Base-by-base conservation (phyloP, 805 yeast genomes). In the Suhomyces prunicola region DNA sequence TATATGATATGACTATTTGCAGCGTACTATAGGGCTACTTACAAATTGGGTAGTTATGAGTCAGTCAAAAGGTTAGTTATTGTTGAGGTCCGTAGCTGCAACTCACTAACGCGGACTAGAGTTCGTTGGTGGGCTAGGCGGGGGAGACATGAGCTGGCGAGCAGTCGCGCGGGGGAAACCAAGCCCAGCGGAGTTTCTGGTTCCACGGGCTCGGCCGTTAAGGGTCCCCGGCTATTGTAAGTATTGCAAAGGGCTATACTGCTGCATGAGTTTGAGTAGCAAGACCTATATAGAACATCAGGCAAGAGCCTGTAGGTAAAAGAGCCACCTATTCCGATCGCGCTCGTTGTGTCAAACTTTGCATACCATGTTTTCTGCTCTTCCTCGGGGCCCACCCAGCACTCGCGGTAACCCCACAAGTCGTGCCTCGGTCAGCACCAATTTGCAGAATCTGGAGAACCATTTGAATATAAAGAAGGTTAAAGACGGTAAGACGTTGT, bases 401-500 rank as follows among this genome's bases (percentile, higher is more conserved):
- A 24, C 33, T 29, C 33, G 33, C 33, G 33, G 33, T 36, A 12
- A 39, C 42, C 42, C 42, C 42, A 39, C 42, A 39, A 39, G 42
- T 39, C 42, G 42, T 39, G 42, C 42, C 42, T 39, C 42, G 42
- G 42, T 39, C 42, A 33, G 42, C 42, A 19, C 42, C 33, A 29
- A 29, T 29, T 6, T 29, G n/a, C 13, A 29, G 33, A n/a, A 29
- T 49, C 53, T 50, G 48, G 47, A 45, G 50, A 46, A 50, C 50
- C 33, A 24, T 41, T 23, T 39, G 23, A 17, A 45, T 22, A 10
- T 13, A 23, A 44, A 36, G 36, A n/a, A n/a, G 17, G 17, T 13
- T n/a, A 5, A 29, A 29, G 33, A 12, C 33, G 6, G 33, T 29
- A 10, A 12, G 33, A 12, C 13, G 33, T 29, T 12, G 26, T 24